Evolutionary conservation across 2,329 filamentous ascomycete species (phyloP), one percentile per base, ranked within the genome.

Genomic region (Hymenoscyphus fraxineus): DNA sequence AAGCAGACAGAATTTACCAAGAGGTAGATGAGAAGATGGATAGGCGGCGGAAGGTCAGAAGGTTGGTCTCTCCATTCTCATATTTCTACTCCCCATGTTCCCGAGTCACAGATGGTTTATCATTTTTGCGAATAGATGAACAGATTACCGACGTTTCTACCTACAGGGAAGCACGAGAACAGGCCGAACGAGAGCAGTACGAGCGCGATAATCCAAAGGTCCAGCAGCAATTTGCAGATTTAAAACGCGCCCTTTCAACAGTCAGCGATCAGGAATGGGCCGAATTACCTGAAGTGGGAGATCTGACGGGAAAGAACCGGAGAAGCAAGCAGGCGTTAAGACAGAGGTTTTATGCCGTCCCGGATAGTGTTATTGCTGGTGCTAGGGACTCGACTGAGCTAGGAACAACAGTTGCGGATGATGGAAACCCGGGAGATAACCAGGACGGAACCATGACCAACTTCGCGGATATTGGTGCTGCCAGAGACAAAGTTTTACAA

Each of bases 11-110:
- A 73, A 97, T 99, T 74, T 99, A 96, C 80, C 90, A 93, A 73
- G 90, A 92, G 75, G 91, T 99, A 68, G 95, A 99, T 74, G 95
- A 97, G 81, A 94, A 91, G 79, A 98, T 99, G 94, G 93, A 96
- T 70, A 91, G 85, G 79, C 85, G 95, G 70, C 84, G 95, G 68
- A 96, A 90, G 80, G 85, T 85, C 71, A 88, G 94, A 86, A 92
- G 91, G 91, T 94, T 86, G 85, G 90, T 91, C 68, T 64, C 69
- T 71, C 69, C 64, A 39, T 65, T 70, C 71, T 69, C 68, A 62
- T 69, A 66, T 13, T 67, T 44, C 58, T 58, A 59, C 73, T 22
- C 56, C 51, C 73, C 70, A 75, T 77, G 31, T 58, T 39, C 47
- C 10, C 47, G 19, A 75, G 78, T 77, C 77, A 74, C 79, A 79